Conservation (phyloP, 2,329 filamentous ascomycete genomes). For the Cryphonectria nitschkei region DNA sequence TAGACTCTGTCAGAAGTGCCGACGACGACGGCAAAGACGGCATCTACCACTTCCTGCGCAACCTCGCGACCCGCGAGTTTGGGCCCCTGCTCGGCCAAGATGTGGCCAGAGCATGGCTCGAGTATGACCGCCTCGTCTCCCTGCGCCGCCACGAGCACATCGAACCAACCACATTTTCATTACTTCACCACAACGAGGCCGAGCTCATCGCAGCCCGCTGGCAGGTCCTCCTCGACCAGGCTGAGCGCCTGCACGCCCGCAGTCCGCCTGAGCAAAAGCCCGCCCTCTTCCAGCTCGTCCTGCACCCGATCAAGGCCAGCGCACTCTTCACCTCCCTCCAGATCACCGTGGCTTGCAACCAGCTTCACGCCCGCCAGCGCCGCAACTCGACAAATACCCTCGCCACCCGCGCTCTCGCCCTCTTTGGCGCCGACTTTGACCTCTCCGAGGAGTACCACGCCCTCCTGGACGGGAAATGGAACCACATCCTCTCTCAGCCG, state of each 20-base stretch:
- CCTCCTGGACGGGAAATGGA: slow-evolving; percentile 58
- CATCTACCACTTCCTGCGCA: slow-evolving; percentile 45
- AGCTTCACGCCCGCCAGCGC: slow-evolving; percentile 58
- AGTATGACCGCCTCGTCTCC: slow-evolving; percentile 53
- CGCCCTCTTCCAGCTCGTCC: slow-evolving; percentile 63
- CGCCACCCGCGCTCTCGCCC: slow-evolving; percentile 48
- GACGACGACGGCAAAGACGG: slow-evolving; percentile 41
- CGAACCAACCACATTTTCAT: slow-evolving; percentile 58
- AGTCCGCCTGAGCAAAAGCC: slow-evolving; percentile 49
- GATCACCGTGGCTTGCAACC: slow-evolving; percentile 52
- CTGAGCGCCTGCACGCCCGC: slow-evolving; percentile 48
- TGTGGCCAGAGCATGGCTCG: slow-evolving; percentile 55
- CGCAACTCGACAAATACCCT: slow-evolving; percentile 58
- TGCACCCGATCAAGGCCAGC: slow-evolving; percentile 63
- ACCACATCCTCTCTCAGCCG: slow-evolving; percentile 55
- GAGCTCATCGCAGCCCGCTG: slow-evolving; percentile 58
- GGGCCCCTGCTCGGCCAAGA: slow-evolving; percentile 41
- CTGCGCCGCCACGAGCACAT: slow-evolving; percentile 65
- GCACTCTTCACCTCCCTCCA: slow-evolving; percentile 56
- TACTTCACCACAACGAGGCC: slow-evolving; percentile 64
- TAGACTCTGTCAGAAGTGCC: slow-evolving; percentile 48
- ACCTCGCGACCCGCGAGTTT: slow-evolving; percentile 39
- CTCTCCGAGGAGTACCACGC: slow-evolving; percentile 55
- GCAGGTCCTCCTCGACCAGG: slow-evolving; percentile 49
- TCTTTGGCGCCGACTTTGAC: slow-evolving; percentile 55